Conservation (phyloP, 2,329 filamentous ascomycete species). For the Periconia sp. region DNA sequence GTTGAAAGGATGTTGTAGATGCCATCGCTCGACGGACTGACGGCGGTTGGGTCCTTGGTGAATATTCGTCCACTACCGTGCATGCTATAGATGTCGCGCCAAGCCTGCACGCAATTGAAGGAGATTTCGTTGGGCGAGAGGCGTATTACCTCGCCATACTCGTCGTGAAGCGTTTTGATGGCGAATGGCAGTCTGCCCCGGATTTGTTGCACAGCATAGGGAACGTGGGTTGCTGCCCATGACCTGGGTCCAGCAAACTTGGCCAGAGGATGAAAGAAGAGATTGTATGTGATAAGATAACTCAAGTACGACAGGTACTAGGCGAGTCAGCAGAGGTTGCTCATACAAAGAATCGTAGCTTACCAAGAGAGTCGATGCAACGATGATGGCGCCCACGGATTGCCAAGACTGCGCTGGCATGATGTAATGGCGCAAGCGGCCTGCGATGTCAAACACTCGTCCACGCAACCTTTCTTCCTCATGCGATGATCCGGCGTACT, state of each 20-base stretch:
- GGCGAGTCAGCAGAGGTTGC: no score
- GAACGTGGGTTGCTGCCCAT: conserved; percentile 28
- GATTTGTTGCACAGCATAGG: conserved; percentile 16
- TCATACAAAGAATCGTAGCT: no score
- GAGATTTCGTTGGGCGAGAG: conserved; percentile 21
- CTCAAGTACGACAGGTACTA: no score
- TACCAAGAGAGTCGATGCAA: no score
- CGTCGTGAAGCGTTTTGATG: conserved; percentile 18
- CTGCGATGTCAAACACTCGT: no score
- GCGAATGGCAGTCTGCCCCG: conserved; percentile 17
- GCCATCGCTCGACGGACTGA: conserved; percentile 16
- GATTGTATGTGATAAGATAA: conserved; percentile 26
- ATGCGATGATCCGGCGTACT: no score
- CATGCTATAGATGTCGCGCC: conserved; percentile 19
- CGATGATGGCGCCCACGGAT: no score
- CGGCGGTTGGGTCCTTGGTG: no score
- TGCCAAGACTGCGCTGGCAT: no score
- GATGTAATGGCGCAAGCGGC: no score
- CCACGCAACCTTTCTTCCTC: no score
- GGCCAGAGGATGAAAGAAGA: conserved; percentile 46
- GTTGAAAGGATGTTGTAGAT: conserved; percentile 30
- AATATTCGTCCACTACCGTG: conserved; percentile 17
- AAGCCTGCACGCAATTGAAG: conserved; percentile 15
- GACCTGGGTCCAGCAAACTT: conserved; percentile 46
- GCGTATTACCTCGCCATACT: conserved; percentile 23